phyloP scores from a whole-genome alignment of 2,329 filamentous ascomycete genomes.

The Neurospora crassa region DNA sequence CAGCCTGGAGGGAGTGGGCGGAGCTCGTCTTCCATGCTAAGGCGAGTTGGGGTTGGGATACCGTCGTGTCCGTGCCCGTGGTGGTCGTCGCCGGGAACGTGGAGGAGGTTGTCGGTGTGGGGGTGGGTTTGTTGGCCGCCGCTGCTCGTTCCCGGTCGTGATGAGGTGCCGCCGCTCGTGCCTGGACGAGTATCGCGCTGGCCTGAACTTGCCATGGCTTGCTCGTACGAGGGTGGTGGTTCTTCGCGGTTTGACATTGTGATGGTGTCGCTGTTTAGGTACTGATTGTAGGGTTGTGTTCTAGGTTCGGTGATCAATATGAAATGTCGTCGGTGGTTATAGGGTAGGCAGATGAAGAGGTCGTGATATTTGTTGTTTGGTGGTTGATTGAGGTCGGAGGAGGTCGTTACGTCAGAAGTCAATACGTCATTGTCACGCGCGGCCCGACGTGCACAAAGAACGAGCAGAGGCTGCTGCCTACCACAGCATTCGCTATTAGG shows the following conservation, averaged over 20 bases:
- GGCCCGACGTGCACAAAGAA: background rate
- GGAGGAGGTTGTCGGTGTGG: constrained; percentile 2
- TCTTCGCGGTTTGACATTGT: constrained; percentile 6
- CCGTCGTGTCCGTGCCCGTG: constrained; percentile 20
- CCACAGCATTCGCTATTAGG: background rate
- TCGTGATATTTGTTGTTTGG: background rate
- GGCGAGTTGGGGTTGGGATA: constrained; percentile 40
- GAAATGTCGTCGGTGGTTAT: background rate
- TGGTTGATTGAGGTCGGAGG: background rate
- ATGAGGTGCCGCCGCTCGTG: background rate
- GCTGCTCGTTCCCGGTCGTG: background rate
- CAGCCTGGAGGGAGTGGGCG: constrained; percentile 45
- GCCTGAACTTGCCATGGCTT: constrained; percentile 18
- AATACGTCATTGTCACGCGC: background rate
- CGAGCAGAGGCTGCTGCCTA: background rate
- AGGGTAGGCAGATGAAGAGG: background rate
- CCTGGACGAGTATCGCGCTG: constrained; percentile 3
- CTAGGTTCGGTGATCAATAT: background rate
- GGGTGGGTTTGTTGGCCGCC: background rate
- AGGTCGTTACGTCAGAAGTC: background rate
- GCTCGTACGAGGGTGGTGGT: constrained; percentile 27
- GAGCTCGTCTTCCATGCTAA: constrained; percentile 53
- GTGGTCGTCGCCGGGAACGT: constrained; percentile 20
- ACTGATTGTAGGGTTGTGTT: background rate
- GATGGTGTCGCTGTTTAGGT: constrained; percentile 1